phyloP scores from a whole-genome alignment of 306 rosid genomes.

The Acacia melanoxylon region DNA sequence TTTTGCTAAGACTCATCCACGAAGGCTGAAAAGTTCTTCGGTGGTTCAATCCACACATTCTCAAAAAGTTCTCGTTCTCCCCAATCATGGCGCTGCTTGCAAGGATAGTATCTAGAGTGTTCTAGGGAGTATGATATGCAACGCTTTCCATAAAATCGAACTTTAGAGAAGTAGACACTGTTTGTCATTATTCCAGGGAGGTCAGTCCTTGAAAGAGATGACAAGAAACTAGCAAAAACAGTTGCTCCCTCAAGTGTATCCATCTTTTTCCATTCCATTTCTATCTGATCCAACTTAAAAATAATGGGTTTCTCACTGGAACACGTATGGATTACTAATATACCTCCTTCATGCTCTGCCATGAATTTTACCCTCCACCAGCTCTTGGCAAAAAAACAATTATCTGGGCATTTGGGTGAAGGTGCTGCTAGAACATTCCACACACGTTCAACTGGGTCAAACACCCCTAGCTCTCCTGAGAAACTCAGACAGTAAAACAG shows the following conservation, averaged over 20 bases:
- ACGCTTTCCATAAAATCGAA: slow-evolving; percentile 75
- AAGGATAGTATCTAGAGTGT: slow-evolving; percentile 68
- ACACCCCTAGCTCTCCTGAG: slow-evolving; percentile 85
- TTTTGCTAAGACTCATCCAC: neutral
- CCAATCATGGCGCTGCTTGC: slow-evolving; percentile 84
- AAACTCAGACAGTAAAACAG: slow-evolving; percentile 76
- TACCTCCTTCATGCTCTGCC: slow-evolving; percentile 70
- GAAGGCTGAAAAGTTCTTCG: slow-evolving; percentile 60
- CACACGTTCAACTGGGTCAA: slow-evolving; percentile 53
- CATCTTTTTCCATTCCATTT: slow-evolving; percentile 75
- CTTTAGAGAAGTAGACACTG: slow-evolving; percentile 70
- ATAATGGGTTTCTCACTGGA: slow-evolving; percentile 72
- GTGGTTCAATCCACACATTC: slow-evolving; percentile 84
- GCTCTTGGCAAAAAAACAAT: slow-evolving; percentile 63
- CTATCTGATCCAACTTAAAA: slow-evolving; percentile 58
- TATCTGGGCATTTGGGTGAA: slow-evolving; percentile 82
- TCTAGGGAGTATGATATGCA: slow-evolving; percentile 80
- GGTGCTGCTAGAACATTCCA: slow-evolving; percentile 83
- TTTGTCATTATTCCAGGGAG: slow-evolving; percentile 71
- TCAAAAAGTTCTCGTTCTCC: slow-evolving; percentile 81
- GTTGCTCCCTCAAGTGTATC: slow-evolving; percentile 60
- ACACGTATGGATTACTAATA: slow-evolving; percentile 73
- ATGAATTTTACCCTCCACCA: slow-evolving; percentile 91
- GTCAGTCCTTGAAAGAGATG: slow-evolving; percentile 64
- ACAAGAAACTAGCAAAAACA: slow-evolving; percentile 70